Evolutionary conservation across 176 grass and related monocot genomes (phyloP).

Genomic region (Luzula sylvatica): DNA sequence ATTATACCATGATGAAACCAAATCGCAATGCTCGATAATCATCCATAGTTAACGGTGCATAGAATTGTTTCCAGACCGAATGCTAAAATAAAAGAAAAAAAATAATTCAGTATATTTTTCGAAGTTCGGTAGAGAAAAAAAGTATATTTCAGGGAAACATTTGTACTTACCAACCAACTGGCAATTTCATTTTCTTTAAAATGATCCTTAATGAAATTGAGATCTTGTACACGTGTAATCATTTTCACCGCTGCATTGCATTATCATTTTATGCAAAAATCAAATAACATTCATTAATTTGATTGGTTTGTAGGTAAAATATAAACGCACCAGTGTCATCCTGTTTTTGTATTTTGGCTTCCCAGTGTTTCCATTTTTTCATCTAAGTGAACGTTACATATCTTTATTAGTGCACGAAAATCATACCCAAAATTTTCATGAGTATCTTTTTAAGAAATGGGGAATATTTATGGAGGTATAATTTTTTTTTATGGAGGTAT

Average conservation of each 20-base stretch:
- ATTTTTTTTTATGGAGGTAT: no score
- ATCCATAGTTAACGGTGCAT: conserved; percentile 42
- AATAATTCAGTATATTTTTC: no score
- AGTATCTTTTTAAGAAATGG: no score
- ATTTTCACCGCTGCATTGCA: conserved; percentile 15
- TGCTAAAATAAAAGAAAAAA: conserved; percentile 27
- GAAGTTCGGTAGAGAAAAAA: not conserved
- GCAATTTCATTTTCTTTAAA: conserved; percentile 23
- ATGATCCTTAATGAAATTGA: conserved; percentile 30
- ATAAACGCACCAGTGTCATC: conserved; percentile 21
- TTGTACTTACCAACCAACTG: conserved; percentile 7
- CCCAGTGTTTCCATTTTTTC: conserved; percentile 24
- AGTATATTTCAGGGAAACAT: no score
- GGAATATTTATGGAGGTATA: no score
- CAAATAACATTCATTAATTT: no score
- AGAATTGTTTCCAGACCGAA: conserved; percentile 77
- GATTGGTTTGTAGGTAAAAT: no score
- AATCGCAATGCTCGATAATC: conserved; percentile 66
- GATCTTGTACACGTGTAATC: conserved; percentile 20
- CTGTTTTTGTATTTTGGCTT: conserved; percentile 13
- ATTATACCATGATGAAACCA: conserved; percentile 71
- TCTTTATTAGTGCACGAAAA: no score
- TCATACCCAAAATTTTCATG: no score
- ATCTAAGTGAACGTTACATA: no score
- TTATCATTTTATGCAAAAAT: not conserved